Evolutionary conservation across 768 basidiomycete species (phyloP).

Genomic region (Rubroboletus pulcherrimus): DNA sequence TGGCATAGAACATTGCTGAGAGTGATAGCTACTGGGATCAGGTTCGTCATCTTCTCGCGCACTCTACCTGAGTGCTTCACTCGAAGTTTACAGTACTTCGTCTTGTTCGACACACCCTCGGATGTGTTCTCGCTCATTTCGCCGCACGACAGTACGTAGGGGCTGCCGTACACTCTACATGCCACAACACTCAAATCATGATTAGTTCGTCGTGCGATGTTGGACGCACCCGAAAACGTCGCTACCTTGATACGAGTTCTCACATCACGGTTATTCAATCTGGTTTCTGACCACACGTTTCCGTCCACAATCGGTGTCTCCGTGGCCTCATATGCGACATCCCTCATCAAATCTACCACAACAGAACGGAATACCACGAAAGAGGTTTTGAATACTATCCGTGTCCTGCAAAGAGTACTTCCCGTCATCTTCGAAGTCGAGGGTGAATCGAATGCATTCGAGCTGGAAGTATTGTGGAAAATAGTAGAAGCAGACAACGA

Average conservation of each 20-base stretch:
- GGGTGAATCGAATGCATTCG: constrained; percentile 68
- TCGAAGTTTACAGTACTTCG: constrained; percentile 55
- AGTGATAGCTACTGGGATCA: constrained; percentile 90
- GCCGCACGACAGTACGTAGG: constrained; percentile 71
- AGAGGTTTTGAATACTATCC: constrained; percentile 88
- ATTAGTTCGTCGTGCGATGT: constrained; percentile 76
- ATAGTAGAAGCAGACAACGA: constrained; percentile 47
- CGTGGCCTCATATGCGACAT: constrained; percentile 63
- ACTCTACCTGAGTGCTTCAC: neutral
- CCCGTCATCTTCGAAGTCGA: constrained; percentile 86
- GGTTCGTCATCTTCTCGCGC: constrained; percentile 39
- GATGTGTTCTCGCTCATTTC: constrained; percentile 90
- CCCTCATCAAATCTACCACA: constrained; percentile 59
- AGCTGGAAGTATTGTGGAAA: constrained; percentile 82
- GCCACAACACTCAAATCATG: constrained; percentile 5
- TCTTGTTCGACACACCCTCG: constrained; percentile 83
- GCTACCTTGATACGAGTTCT: constrained; percentile 75
- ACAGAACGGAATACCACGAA: constrained; percentile 68
- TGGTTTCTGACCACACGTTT: constrained; percentile 78
- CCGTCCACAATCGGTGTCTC: constrained; percentile 55
- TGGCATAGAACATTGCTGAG: constrained; percentile 62
- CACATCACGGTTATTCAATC: constrained; percentile 64
- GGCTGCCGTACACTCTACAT: neutral
- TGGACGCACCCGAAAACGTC: constrained; percentile 83
- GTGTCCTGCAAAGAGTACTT: constrained; percentile 82